A percentile compares a stretch with the other conserved stretches of the same genome.
Conservation (phyloP, 2,329 filamentous ascomycete genomes). For the Penicillium paneum region DNA sequence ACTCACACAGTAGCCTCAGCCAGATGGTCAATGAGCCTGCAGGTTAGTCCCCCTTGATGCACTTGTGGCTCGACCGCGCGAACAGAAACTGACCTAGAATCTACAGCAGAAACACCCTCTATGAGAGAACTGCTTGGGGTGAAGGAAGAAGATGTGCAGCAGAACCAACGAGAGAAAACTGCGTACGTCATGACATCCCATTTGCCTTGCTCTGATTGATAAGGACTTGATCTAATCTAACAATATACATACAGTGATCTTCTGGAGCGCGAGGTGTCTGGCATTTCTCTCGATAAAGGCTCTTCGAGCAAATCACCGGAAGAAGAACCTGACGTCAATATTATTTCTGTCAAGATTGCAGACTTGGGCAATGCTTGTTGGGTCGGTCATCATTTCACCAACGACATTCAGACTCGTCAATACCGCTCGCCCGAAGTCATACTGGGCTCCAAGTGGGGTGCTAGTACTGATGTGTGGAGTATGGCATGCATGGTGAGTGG, state of each 20-base stretch:
- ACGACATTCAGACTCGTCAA: slow-evolving; percentile 97
- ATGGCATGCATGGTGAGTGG: slow-evolving; percentile 93
- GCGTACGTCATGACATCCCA: slow-evolving; percentile 62
- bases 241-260: slow-evolving; percentile 62
- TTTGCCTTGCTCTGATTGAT: neutral
- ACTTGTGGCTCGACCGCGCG: neutral
- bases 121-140: slow-evolving; percentile 55
- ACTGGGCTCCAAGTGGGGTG: slow-evolving; percentile 93
- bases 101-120: slow-evolving; percentile 47
- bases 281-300: slow-evolving; percentile 84
- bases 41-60: slow-evolving; percentile 53
- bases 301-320: slow-evolving; percentile 35
- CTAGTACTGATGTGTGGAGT: slow-evolving; percentile 99
- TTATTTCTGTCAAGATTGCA: slow-evolving; percentile 98
- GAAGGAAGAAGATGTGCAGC: slow-evolving; percentile 60
- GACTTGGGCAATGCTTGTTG: slow-evolving; percentile 98
- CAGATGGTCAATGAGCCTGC: slow-evolving; percentile 72
- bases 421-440: slow-evolving; percentile 98
- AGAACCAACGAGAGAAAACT: slow-evolving; percentile 86
- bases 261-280: slow-evolving; percentile 86
- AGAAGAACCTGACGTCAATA: slow-evolving; percentile 53
- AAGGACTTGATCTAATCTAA: slow-evolving; percentile 13
- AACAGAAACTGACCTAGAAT: slow-evolving; percentile 43
- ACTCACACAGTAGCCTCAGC: slow-evolving; percentile 72
- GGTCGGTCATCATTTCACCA: slow-evolving; percentile 98